Percentiles rank a stretch among this genome's conserved stretches.
Evolutionary conservation across 306 rosid genomes (phyloP).

Genomic region (Carpinus fangiana): DNA sequence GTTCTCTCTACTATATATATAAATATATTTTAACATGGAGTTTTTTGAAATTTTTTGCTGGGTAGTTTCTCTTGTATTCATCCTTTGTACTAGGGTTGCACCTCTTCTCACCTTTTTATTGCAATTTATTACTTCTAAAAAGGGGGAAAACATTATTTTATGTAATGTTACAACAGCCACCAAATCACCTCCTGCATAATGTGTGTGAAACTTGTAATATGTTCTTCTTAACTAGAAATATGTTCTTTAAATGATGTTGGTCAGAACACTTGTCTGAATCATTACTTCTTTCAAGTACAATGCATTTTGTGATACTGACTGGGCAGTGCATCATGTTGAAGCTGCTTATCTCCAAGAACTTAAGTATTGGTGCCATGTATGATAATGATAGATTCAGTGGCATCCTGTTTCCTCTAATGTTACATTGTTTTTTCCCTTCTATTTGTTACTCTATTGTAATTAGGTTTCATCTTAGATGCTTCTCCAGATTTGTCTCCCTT

Average conservation of each 20-base stretch:
- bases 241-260: too few relatives aligned
- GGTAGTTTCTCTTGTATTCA: too few relatives aligned
- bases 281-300: not conserved
- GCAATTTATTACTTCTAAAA: too few relatives aligned
- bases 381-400: not conserved
- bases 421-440: not conserved
- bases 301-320: not conserved
- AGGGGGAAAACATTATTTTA: too few relatives aligned
- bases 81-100: too few relatives aligned
- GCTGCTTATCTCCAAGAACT: not conserved
- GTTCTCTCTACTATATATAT: too few relatives aligned
- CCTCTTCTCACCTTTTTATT: too few relatives aligned
- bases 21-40: too few relatives aligned
- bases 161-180: too few relatives aligned
- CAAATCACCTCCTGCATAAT: too few relatives aligned
- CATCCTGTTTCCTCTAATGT: not conserved
- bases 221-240: not conserved
- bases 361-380: not conserved
- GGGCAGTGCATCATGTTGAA: not conserved
- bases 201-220: not conserved
- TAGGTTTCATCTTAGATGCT: slow-evolving; percentile 21
- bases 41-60: too few relatives aligned
- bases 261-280: too few relatives aligned
- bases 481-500: not conserved
- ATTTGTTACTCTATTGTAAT: not conserved